These are phyloP conservation scores for Tardiomyces depauwii DNA, from an alignment of 1,139 yeast genomes.

Conservation along the genomic window DNA sequence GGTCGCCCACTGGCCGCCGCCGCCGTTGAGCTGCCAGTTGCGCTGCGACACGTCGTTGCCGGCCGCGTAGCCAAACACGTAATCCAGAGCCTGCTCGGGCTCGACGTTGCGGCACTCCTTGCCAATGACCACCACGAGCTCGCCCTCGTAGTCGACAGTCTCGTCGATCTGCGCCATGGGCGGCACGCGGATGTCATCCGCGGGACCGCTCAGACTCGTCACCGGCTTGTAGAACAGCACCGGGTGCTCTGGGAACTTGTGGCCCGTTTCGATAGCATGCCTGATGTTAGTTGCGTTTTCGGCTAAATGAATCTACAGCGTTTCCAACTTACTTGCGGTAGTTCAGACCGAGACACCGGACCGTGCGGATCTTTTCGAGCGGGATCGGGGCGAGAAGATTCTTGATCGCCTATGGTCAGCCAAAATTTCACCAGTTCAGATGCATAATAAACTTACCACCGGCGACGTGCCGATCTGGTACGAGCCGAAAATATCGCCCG, in stretches of 20 bases:
- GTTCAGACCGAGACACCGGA: slow-evolving; percentile 28
- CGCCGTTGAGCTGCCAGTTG: slow-evolving; percentile 36
- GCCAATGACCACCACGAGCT: slow-evolving; percentile 44
- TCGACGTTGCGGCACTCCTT: slow-evolving; percentile 34
- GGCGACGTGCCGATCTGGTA: slow-evolving; percentile 16
- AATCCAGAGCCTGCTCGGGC: slow-evolving; percentile 33
- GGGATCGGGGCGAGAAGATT: slow-evolving; percentile 32
- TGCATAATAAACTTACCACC: slow-evolving; percentile 8
- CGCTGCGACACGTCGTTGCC: slow-evolving; percentile 48
- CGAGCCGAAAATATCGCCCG: slow-evolving; percentile 33
- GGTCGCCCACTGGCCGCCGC: slow-evolving; percentile 40
- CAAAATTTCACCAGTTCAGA: neutral
- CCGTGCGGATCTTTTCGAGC: slow-evolving; percentile 26
- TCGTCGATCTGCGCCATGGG: slow-evolving; percentile 30
- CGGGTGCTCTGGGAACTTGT: slow-evolving; percentile 33
- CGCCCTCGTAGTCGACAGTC: slow-evolving; percentile 43
- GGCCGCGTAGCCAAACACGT: slow-evolving; percentile 40
- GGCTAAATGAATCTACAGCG: too few relatives aligned
- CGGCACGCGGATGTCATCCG: slow-evolving; percentile 33
- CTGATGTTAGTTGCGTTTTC: neutral
- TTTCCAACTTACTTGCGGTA: slow-evolving; percentile 24
- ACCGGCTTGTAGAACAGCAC: slow-evolving; percentile 38
- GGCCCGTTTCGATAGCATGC: slow-evolving; percentile 12
- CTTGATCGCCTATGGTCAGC: slow-evolving; percentile 16
- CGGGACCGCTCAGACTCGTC: slow-evolving; percentile 31